Base-by-base conservation (phyloP, 1,284 basidiomycete genomes). In the Melampsora americana region DNA sequence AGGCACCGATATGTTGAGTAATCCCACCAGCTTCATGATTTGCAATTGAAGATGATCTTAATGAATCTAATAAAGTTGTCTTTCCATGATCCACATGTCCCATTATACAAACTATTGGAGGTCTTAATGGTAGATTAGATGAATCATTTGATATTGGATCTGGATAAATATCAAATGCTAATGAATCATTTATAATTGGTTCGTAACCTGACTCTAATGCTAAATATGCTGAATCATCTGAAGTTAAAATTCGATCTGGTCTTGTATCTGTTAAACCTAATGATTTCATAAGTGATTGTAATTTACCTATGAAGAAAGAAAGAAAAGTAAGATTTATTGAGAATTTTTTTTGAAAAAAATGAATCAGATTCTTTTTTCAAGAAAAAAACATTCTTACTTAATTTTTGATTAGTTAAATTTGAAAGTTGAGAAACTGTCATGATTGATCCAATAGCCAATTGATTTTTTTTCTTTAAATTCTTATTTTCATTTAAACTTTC, bases 21-120 rank as follows among this genome's bases (percentile, higher is more conserved):
- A 99, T 99, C 12, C 96, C 95, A 16, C 96, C 96, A 0, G 95
- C 95, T 85, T 99, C 96, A 23, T 92, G 91, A 79, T 90, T 88
- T 0, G 95, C 95, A 7, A 99, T 94, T 42, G 92, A 90, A 0
- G 95, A 87, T 12, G 90, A 92, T 18, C 96, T 89, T 26, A 99
- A 87, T n/a, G 90, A 91, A 82, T 99, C 96, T 2, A 99, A 87
- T 18, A 99, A 86, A 0, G 95, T 98, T 0, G 96, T 99, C 85
- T 99, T 99, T 69, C 96, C 96, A 83, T 99, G 96, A 83, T 99
- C 96, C 78, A 99, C 96, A 82, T 99, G 96, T 0, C 96, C 96
- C 92, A 99, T 99, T 82, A 99, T 97, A 2, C 95, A 94, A 12
- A 99, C 92, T 20, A 95, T 87, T 0, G 95, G 93, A 5, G 93